Evolutionary conservation across 495 filamentous ascomycete species (phyloP), one percentile per base, ranked within the genome.

Genomic region (Penicillium egyptiacum): DNA sequence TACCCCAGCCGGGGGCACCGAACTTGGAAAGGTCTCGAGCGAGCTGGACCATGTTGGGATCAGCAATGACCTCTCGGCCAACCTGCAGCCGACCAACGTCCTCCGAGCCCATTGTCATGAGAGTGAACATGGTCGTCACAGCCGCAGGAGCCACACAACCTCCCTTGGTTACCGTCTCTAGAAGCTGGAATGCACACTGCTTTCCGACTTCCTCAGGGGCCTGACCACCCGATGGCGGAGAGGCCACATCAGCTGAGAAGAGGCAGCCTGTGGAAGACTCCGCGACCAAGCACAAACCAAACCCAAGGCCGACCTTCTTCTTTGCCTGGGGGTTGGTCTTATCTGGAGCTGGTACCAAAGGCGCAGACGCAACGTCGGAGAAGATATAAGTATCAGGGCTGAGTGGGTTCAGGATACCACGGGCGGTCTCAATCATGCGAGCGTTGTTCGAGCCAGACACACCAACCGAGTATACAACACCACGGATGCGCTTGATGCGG

Each of bases 21-120:
- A 98, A 96, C 35, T 79, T 84, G 65, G 86, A 86, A 60, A 98
- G 61, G 67, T 98, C 95, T 61, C 95, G 82, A 12, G 86, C 90
- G 37, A 95, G 73, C 40, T 84, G 83, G 63, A 99, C 83, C 23
- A 90, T 71, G 60, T 88, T 85, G 66, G 96, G 90, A 22, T 82
- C 86, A 4, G 86, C 91, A 42, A 97, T 66, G 3, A 96, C 87
- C 17, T 91, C 88, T 56, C 85, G 86, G 12, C 79, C 79, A 31
- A 83, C 57, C 59, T 82, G 76, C 55, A 88, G 52, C 28, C 86
- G 74, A n/a, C 86, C 86, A 50, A 88, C 85, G 68, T 88, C 86
- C 60, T 88, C 86, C 0, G 81, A 81, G 3, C 95, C 93, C 94
- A 99, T 97, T 28, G 91, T 91, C 95, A 99, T 99, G 39, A 98